These are phyloP conservation scores for Peribolospora kevripleyi DNA, from an alignment of 768 basidiomycete genomes.

Conservation along the genomic window DNA sequence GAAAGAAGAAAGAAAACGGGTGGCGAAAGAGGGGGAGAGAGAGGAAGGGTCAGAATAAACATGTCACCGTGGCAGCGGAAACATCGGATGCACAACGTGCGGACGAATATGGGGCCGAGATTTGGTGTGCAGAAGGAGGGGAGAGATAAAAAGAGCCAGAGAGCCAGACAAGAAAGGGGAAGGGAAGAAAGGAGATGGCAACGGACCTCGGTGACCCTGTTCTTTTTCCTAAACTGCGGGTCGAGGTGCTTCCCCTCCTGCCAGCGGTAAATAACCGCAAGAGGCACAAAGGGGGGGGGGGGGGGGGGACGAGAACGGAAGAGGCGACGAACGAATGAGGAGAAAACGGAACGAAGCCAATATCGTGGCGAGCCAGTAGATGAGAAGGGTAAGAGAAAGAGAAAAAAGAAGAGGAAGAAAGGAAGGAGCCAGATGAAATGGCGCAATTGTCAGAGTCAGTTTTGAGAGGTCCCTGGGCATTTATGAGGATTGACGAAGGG, in stretches of 20 bases:
- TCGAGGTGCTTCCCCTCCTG: constrained; percentile 12
- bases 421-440: too few species aligned
- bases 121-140: background rate
- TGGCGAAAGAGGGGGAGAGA: background rate
- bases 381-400: too few species aligned
- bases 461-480: too few species aligned
- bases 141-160: background rate
- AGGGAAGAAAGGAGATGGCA: background rate
- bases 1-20: background rate
- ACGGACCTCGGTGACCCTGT: constrained; percentile 16
- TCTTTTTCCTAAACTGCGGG: constrained; percentile 16
- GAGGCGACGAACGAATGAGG: too few species aligned
- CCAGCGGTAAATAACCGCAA: background rate
- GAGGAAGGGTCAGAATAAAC: background rate
- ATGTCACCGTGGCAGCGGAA: background rate
- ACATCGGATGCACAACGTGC: background rate
- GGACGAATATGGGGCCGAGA: too few species aligned
- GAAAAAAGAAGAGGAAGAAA: too few species aligned
- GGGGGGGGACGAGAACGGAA: too few species aligned
- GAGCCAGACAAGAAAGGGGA: background rate
- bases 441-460: too few species aligned
- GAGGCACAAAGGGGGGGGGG: too few species aligned
- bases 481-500: too few species aligned
- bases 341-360: too few species aligned
- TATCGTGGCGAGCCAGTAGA: too few species aligned